These are phyloP conservation scores for Paramecium tetraurelia DNA, from an alignment of 73 alveolate genomes.

Conservation along the genomic window DNA sequence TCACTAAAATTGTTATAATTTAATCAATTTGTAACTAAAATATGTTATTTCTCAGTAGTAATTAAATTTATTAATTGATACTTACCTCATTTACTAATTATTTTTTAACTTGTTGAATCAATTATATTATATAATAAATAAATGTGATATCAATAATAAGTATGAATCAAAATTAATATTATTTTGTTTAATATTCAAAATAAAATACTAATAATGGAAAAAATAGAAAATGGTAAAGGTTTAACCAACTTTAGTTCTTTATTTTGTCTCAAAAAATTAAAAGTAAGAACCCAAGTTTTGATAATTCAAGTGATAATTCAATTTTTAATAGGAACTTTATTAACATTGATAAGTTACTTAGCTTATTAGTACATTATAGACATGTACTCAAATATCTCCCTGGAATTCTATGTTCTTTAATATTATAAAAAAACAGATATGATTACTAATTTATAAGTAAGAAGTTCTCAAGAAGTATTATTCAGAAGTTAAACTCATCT, in stretches of 20 bases:
- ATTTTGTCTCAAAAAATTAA: not conserved
- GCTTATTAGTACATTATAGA: not conserved
- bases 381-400: not conserved
- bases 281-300: not conserved
- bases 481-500: constrained; percentile 6
- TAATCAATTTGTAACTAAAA: too few species aligned
- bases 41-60: not conserved
- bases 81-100: not conserved
- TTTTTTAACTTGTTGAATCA: not conserved
- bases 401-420: not conserved
- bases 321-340: not conserved
- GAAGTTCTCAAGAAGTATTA: not conserved
- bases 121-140: not conserved
- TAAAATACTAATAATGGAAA: not conserved
- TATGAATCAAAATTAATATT: not conserved
- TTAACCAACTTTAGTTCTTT: not conserved
- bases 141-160: not conserved
- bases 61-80: not conserved
- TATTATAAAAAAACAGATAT: not conserved
- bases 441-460: not conserved
- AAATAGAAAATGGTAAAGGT: not conserved
- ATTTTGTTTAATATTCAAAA: not conserved
- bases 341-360: not conserved
- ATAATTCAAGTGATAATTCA: not conserved
- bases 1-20: too few species aligned